Conservation (phyloP, 78 protist genomes). For the Planoprotostelium fungivorum region DNA sequence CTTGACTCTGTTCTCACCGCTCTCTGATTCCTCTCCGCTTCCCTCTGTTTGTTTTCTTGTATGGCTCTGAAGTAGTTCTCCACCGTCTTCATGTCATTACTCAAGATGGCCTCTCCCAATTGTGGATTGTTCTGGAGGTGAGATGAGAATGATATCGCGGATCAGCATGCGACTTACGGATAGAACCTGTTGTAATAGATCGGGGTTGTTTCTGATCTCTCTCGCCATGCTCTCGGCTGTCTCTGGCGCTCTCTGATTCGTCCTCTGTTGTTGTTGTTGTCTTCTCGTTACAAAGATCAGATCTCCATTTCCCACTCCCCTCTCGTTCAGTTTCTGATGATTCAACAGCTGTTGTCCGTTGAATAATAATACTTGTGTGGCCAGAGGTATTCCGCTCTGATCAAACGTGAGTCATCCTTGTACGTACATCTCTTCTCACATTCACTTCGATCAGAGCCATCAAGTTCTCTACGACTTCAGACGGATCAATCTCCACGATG, state of each 20-base stretch:
- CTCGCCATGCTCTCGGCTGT: slow-evolving; percentile 2
- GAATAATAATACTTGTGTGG: slow-evolving; percentile 18
- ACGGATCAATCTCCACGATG: background rate
- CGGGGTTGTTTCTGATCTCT: background rate
- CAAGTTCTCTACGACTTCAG: slow-evolving; percentile 17
- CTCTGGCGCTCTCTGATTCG: slow-evolving; percentile 16
- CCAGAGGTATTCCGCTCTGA: slow-evolving; percentile 22
- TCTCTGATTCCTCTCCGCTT: slow-evolving; percentile 7
- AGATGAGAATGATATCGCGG: slow-evolving; percentile 4
- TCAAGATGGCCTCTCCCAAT: slow-evolving; percentile 50
- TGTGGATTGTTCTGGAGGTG: slow-evolving; percentile 36
- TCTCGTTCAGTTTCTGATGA: slow-evolving; percentile 14
- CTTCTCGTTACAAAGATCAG: slow-evolving; percentile 25
- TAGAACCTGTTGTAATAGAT: background rate
- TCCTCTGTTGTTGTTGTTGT: slow-evolving; percentile 3
- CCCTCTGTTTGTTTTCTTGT: slow-evolving; percentile 31
- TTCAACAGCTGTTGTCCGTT: slow-evolving; percentile 28
- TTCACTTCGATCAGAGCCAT: slow-evolving; percentile 30
- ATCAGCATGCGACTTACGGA: background rate
- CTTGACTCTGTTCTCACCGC: background rate
- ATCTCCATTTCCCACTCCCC: slow-evolving; percentile 26
- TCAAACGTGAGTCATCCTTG: background rate
- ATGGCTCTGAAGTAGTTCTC: background rate
- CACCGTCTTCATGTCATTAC: slow-evolving; percentile 9
- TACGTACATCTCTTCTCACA: background rate